Conservation (phyloP, 202 grass and related monocot species). For the Schoenoplectus tabernaemontani region DNA sequence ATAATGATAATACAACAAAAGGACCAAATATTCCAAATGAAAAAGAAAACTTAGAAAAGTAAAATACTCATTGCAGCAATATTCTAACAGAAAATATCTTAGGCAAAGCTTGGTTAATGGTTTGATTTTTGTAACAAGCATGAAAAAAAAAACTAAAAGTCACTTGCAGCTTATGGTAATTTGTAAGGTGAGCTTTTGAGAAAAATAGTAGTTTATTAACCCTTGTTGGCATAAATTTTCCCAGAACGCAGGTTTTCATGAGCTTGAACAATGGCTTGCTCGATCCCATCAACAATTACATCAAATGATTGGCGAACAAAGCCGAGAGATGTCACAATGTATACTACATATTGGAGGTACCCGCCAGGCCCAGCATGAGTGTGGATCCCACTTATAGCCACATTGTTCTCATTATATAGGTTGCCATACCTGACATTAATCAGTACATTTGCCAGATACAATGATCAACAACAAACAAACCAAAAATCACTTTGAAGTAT, state of each 20-base stretch:
- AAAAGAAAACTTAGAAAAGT: no score
- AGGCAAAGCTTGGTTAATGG: background rate
- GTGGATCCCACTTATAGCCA: constrained; percentile 94
- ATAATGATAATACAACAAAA: no score
- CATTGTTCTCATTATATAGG: constrained; percentile 83
- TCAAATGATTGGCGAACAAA: constrained; percentile 97
- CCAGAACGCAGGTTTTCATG: constrained; percentile 83
- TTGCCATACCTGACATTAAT: constrained; percentile 62
- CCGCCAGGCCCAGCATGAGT: constrained; percentile 96
- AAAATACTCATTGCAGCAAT: background rate
- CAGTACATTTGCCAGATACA: background rate
- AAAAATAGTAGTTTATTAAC: constrained; percentile 24
- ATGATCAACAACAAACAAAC: background rate
- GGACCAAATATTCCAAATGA: background rate
- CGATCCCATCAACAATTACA: constrained; percentile 86
- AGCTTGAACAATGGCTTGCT: constrained; percentile 83
- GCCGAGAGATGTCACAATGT: constrained; percentile 94
- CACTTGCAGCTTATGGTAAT: background rate
- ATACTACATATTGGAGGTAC: constrained; percentile 93
- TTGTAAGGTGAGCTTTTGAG: background rate
- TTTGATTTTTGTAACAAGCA: background rate
- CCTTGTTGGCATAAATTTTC: constrained; percentile 79
- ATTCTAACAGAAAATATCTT: background rate
- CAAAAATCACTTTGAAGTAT: background rate
- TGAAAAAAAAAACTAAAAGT: background rate